Evolutionary conservation across 768 basidiomycete genomes (phyloP), one percentile per base, ranked within the genome.

Genomic region (Trametes cinnabarina): DNA sequence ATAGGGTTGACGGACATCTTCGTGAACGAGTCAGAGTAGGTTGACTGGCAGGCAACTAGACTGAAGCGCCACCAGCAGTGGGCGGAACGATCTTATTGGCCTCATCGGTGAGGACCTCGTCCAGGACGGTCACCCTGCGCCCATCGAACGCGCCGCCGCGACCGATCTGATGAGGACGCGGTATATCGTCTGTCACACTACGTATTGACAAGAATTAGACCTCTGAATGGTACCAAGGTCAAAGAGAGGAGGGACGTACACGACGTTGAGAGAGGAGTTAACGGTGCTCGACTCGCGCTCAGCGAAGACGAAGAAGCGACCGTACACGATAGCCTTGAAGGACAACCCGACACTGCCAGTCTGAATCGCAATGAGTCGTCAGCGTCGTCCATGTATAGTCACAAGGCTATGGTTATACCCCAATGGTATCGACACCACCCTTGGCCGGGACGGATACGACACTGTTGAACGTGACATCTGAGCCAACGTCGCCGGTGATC

Each of bases 381-480:
- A 39, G n/a, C 17, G 17, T 15, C 37, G 7, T 15, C 17, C 9
- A 8, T 10, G 5, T 15, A 39, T 14, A 14, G 9, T 39, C 6
- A 7, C 30, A 7, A 10, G n/a, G 4, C 7, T 8, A 39, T n/a
- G 37, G 22, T 40, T 50, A 20, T 44, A 63, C 57, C n/a, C 59
- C 58, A 25, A 62, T 56, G 23, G 44, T 30, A 28, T 42, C 23
- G 12, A 30, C 28, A 19, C 56, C 54, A 28, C 46, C 47, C 17
- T 68, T 63, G 0, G 58, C 51, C 6, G 71, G 66, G 12, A 73
- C 73, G 25, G 72, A 63, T 6, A 74, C 72, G 3, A 68, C 57
- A 10, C 66, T 68, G 15, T 51, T 55, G 64, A 71, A 75, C 2
- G 63, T 61, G 23, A 77, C 70, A 26, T 25, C 53, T 2, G 72